Evolutionary conservation across 1,139 yeast species (phyloP), one percentile per base, ranked within the genome.

Genomic region (Protomyces gravidus): DNA sequence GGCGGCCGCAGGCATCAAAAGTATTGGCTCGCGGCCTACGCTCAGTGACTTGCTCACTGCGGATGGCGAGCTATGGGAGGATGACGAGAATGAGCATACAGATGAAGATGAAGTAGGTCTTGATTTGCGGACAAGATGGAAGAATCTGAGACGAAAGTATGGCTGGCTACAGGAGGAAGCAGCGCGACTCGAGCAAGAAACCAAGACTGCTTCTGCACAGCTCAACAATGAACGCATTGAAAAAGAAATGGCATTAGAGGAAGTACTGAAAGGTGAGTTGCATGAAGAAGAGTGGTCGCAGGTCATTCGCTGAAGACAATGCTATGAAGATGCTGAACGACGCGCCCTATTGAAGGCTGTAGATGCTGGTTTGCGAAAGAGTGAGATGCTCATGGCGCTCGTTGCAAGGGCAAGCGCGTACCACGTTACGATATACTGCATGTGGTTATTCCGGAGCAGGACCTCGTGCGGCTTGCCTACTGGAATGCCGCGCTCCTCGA

Each of bases 341-440:
- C 42, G n/a, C 21, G 42, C 42, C 11, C 42, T 15, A 23, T 13
- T n/a, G 9, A 36, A 36, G 9, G 42, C 42, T 2, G 42, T 36
- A 5, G 21, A 15, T 23, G 19, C 23, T 9, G 42, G 9, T 9
- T 36, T 36, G 23, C 42, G 42, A n/a, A 36, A 36, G 11, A 36
- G 21, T 6, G 42, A 36, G 21, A 36, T 23, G 21, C 42, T 36
- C 42, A 36, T 36, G 42, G 42, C 42, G 11, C 42, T 36, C 7
- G 48, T 27, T 28, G 48, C 28, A 6, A 45, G 21, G 2, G 42
- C 42, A 15, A 36, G 19, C 42, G 46, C 49, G 9, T 46, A 92
- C 99, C 99, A 92, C 0, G 99, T 92, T 23, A 89, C 81, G 68
- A 92, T 75, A 71, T 92, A 92, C 72, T 92, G 96, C 72, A 90